These are phyloP conservation scores for Aspergillus vadensis DNA, from an alignment of 2,329 filamentous ascomycete genomes.

Conservation along the genomic window DNA sequence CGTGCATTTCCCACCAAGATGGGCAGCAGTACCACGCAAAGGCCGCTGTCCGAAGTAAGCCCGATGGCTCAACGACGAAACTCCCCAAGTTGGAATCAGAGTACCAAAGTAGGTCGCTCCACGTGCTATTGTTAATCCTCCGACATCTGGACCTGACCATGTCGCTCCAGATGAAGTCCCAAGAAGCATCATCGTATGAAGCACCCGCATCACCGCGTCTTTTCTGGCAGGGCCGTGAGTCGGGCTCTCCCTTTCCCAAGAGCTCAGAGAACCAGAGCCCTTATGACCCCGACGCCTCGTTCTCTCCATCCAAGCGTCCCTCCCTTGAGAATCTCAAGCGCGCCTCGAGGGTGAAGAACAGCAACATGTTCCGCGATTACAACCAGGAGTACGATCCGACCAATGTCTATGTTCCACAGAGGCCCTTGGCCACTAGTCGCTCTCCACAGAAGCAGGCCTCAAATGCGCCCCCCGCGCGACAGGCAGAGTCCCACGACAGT, in stretches of 20 bases:
- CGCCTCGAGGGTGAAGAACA: slow-evolving; percentile 95
- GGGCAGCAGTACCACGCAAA: slow-evolving; percentile 60
- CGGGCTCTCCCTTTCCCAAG: slow-evolving; percentile 65
- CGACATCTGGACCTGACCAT: slow-evolving; percentile 21
- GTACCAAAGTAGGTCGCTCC: slow-evolving; percentile 61
- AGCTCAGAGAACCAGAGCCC: slow-evolving; percentile 69
- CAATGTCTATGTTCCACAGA: slow-evolving; percentile 74
- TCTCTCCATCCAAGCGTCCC: slow-evolving; percentile 75
- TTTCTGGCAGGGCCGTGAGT: slow-evolving; percentile 83
- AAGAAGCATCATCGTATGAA: slow-evolving; percentile 74
- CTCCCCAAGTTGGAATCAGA: slow-evolving; percentile 85
- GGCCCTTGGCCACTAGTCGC: slow-evolving; percentile 69
- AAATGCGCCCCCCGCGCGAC: slow-evolving; percentile 62
- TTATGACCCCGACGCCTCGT: slow-evolving; percentile 61
- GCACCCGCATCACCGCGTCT: slow-evolving; percentile 70
- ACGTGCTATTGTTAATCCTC: not conserved
- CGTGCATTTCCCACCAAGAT: slow-evolving; percentile 56
- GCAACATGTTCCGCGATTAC: slow-evolving; percentile 92
- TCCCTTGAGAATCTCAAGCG: slow-evolving; percentile 95
- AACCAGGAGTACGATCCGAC: slow-evolving; percentile 90
- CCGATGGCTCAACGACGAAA: slow-evolving; percentile 84
- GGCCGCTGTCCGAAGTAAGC: slow-evolving; percentile 85
- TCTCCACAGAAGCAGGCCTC: slow-evolving; percentile 64
- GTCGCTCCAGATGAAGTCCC: slow-evolving; percentile 67
- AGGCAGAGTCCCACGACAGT: slow-evolving; percentile 19